Conservation (phyloP, 169 alveolate genomes). For the Plasmodium gonderi region DNA sequence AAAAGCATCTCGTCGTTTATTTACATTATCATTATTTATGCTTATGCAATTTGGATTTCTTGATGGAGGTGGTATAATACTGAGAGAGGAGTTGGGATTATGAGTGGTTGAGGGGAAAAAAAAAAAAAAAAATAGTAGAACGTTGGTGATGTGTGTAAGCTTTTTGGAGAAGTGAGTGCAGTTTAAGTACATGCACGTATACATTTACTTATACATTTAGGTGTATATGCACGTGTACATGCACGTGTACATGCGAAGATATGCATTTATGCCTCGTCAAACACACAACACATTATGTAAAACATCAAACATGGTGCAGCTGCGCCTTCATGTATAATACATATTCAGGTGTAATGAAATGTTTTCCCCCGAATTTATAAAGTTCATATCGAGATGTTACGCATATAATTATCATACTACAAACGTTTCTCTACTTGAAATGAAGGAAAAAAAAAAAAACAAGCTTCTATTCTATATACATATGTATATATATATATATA, state of each 20-base stretch:
- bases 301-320: too few species aligned
- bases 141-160: not conserved
- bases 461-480: too few species aligned
- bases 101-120: not conserved
- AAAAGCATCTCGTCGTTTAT: slow-evolving; percentile 16
- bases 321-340: too few species aligned
- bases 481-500: too few species aligned
- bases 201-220: not conserved
- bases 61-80: not conserved
- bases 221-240: not conserved
- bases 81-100: not conserved
- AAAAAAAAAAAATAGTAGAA: not conserved
- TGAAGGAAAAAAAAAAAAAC: too few species aligned
- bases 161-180: too few species aligned
- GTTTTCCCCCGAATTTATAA: too few species aligned
- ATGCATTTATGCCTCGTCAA: not conserved
- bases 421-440: too few species aligned
- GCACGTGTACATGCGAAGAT: not conserved
- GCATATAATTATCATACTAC: too few species aligned
- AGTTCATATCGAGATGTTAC: too few species aligned
- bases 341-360: too few species aligned
- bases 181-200: not conserved
- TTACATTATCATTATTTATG: not conserved
- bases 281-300: too few species aligned
- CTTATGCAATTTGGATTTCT: slow-evolving; percentile 9